A percentile compares a stretch with the other conserved stretches of the same genome.
Conservation (phyloP, 2,329 filamentous ascomycete species). For the Xylariomycetidae sp. region DNA sequence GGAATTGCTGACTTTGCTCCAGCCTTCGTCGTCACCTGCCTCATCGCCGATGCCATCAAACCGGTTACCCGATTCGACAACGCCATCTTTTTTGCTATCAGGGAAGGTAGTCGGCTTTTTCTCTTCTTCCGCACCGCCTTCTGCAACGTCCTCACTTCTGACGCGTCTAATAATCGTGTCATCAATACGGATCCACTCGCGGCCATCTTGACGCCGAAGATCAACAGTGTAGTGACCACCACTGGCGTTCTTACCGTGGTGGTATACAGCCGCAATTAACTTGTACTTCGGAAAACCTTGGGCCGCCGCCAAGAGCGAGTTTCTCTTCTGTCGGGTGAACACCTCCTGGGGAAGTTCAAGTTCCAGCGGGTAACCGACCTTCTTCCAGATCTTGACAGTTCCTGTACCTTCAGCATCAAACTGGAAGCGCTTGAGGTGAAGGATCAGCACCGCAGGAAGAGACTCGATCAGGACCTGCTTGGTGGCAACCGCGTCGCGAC, state of each 20-base stretch:
- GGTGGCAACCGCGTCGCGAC: slow-evolving; percentile 71
- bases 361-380: slow-evolving; percentile 90
- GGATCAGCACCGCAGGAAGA: slow-evolving; percentile 83
- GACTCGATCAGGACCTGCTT: slow-evolving; percentile 96
- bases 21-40: slow-evolving; percentile 63
- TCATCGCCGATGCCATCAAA: slow-evolving; percentile 69
- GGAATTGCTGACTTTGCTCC: slow-evolving; percentile 71
- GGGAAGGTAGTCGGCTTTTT: slow-evolving; percentile 57
- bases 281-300: slow-evolving; percentile 74
- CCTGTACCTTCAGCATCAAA: slow-evolving; percentile 79
- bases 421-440: slow-evolving; percentile 96
- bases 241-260: slow-evolving; percentile 94
- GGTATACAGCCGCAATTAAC: slow-evolving; percentile 88
- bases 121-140: slow-evolving; percentile 77
- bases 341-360: slow-evolving; percentile 90
- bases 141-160: slow-evolving; percentile 81
- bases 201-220: slow-evolving; percentile 87
- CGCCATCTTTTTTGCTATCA: slow-evolving; percentile 56
- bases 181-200: slow-evolving; percentile 93
- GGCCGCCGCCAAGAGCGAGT: slow-evolving; percentile 59
- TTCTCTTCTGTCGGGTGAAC: slow-evolving; percentile 71
- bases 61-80: slow-evolving; percentile 56
- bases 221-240: slow-evolving; percentile 98
- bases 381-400: slow-evolving; percentile 98
- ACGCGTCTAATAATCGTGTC: slow-evolving; percentile 87